Conservation (phyloP, 148 eudicot species). For the Rhododendron molle region DNA sequence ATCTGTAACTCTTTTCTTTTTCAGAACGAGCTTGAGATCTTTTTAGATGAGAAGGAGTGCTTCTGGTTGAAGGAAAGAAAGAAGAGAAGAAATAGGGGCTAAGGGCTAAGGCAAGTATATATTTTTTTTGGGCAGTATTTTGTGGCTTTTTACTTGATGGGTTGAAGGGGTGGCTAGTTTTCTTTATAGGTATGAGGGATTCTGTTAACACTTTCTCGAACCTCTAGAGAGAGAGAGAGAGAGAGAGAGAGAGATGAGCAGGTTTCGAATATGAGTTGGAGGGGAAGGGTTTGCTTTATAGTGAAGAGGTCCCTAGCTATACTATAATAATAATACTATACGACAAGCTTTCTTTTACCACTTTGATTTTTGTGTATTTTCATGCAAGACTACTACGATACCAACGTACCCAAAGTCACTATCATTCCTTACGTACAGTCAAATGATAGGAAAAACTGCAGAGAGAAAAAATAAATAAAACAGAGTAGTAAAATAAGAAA, state of each 20-base stretch:
- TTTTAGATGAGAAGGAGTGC: not conserved
- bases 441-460: not conserved
- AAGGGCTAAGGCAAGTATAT: not conserved
- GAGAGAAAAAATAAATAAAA: not conserved
- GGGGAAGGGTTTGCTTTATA: constrained; percentile 7
- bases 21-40: not conserved
- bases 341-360: constrained; percentile 8
- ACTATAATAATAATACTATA: not conserved
- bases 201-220: constrained; percentile 37
- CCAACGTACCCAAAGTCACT: not conserved
- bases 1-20: not conserved
- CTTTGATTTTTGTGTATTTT: constrained; percentile 22
- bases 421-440: constrained; percentile 16
- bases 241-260: not conserved
- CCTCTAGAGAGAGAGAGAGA: constrained; percentile 8
- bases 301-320: not conserved
- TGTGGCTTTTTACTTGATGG: constrained; percentile 14
- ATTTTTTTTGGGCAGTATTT: not conserved
- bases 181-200: constrained; percentile 49
- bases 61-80: not conserved
- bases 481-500: not conserved
- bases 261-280: constrained; percentile 9
- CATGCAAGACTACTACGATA: constrained; percentile 6
- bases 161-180: constrained; percentile 29
- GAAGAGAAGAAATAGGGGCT: not conserved